phyloP scores from a whole-genome alignment of 2,329 filamentous ascomycete species.

The Monilinia fructigena region DNA sequence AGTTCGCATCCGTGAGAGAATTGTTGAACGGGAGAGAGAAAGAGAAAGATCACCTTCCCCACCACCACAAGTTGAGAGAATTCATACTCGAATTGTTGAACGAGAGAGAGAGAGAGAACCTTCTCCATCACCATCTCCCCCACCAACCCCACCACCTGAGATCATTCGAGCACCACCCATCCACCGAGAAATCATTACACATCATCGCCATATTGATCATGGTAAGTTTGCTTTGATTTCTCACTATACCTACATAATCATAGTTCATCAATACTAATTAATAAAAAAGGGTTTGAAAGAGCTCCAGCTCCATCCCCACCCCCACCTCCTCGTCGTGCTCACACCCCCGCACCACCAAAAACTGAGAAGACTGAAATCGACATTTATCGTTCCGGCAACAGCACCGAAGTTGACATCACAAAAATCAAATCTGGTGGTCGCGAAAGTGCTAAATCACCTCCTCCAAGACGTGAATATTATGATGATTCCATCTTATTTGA shows the following conservation, averaged over 20 bases:
- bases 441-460: slow-evolving; percentile 28
- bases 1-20: slow-evolving; percentile 36
- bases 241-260: neutral
- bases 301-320: slow-evolving; percentile 28
- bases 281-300: slow-evolving; percentile 36
- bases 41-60: slow-evolving; percentile 36
- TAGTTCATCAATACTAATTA: slow-evolving; percentile 16
- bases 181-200: slow-evolving; percentile 81
- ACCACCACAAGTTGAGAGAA: slow-evolving; percentile 31
- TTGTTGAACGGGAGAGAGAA: slow-evolving; percentile 34
- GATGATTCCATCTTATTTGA: slow-evolving; percentile 70
- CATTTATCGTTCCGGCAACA: slow-evolving; percentile 54
- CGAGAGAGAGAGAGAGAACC: slow-evolving; percentile 29
- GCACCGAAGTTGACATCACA: slow-evolving; percentile 58
- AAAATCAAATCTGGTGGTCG: slow-evolving; percentile 27
- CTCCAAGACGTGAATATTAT: slow-evolving; percentile 43
- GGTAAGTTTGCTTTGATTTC: slow-evolving; percentile 53
- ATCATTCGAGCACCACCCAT: slow-evolving; percentile 72
- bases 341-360: slow-evolving; percentile 35
- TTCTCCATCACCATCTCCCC: slow-evolving; percentile 35
- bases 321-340: slow-evolving; percentile 27
- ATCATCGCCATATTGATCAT: slow-evolving; percentile 80
- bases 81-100: slow-evolving; percentile 33
- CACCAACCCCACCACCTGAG: slow-evolving; percentile 45
- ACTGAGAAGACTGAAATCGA: slow-evolving; percentile 58